These are phyloP conservation scores for Nevesoporus exiguus DNA, from an alignment of 768 basidiomycete genomes.

Conservation along the genomic window DNA sequence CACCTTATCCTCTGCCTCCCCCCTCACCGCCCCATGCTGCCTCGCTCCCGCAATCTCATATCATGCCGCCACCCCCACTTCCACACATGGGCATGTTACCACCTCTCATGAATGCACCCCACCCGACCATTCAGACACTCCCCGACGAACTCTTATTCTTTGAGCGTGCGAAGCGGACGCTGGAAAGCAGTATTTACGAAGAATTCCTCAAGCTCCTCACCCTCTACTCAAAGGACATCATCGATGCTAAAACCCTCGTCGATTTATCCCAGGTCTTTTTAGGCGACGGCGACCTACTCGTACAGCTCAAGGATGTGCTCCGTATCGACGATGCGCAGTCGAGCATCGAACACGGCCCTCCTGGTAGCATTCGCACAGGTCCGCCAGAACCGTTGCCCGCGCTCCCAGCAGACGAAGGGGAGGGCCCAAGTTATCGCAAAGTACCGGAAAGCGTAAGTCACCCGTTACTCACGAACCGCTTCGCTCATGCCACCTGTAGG, in stretches of 20 bases:
- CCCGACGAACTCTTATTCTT: conserved; percentile 89
- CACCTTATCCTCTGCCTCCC: conserved; percentile 44
- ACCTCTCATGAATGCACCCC: conserved; percentile 23
- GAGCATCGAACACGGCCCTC: conserved; percentile 64
- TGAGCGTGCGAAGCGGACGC: conserved; percentile 80
- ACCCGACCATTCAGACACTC: conserved; percentile 35
- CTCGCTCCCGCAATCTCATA: conserved; percentile 21
- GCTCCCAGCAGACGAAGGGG: conserved; percentile 75
- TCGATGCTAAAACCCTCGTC: conserved; percentile 79
- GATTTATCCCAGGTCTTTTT: conserved; percentile 80
- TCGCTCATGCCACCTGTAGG: conserved; percentile 45
- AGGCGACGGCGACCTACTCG: conserved; percentile 73
- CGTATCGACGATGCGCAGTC: conserved; percentile 70
- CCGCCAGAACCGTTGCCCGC: conserved; percentile 77
- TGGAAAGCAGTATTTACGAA: conserved; percentile 77
- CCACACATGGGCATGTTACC: conserved; percentile 27
- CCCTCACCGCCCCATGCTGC: conserved; percentile 32
- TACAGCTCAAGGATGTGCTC: conserved; percentile 83
- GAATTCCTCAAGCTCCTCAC: conserved; percentile 93
- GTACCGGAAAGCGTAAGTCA: conserved; percentile 80
- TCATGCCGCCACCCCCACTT: conserved; percentile 29
- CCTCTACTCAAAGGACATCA: conserved; percentile 88
- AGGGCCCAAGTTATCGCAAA: conserved; percentile 91
- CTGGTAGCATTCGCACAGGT: conserved; percentile 71
- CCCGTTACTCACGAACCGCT: neutral